These are phyloP conservation scores for Thelephora ganbajun DNA, from an alignment of 768 basidiomycete species.

Conservation along the genomic window DNA sequence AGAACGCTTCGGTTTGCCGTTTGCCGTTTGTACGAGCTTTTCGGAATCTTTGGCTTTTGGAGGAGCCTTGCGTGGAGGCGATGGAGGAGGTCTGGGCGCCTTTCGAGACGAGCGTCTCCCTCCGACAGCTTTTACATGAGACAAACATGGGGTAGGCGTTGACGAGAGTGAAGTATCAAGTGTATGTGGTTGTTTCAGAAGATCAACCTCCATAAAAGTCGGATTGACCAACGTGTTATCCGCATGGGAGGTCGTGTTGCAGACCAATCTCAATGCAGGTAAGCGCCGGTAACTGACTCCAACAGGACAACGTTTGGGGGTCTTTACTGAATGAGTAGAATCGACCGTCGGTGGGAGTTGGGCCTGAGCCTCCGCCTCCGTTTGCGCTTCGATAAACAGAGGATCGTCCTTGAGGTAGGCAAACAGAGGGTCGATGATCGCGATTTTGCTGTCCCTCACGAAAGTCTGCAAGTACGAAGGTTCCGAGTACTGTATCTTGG, in stretches of 20 bases:
- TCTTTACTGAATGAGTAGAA: constrained; percentile 44
- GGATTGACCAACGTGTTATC: constrained; percentile 34
- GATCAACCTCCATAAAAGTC: constrained; percentile 9
- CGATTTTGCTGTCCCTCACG: constrained; percentile 35
- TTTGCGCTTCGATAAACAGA: constrained; percentile 12
- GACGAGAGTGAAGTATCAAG: constrained; percentile 7
- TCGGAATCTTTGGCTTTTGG: not conserved
- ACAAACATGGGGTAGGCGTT: not conserved
- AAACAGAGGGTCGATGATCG: constrained; percentile 34
- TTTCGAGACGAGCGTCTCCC: constrained; percentile 9
- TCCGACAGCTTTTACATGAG: not conserved
- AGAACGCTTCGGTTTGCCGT: not conserved
- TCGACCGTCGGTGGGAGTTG: constrained; percentile 27
- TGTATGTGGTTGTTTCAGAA: constrained; percentile 3
- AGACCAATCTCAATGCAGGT: constrained; percentile 8
- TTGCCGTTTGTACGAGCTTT: constrained; percentile 2
- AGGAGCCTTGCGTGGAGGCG: not conserved
- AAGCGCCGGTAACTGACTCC: constrained; percentile 8
- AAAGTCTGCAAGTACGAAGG: constrained; percentile 44
- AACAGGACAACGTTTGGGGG: constrained; percentile 26
- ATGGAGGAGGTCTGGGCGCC: not conserved
- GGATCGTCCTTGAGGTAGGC: constrained; percentile 15
- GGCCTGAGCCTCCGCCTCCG: constrained; percentile 23
- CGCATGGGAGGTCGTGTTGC: constrained; percentile 10
- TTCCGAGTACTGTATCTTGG: constrained; percentile 25